Conservation (phyloP, 192 early-diverging fungal species). For the Backusella parvicylindrica region DNA sequence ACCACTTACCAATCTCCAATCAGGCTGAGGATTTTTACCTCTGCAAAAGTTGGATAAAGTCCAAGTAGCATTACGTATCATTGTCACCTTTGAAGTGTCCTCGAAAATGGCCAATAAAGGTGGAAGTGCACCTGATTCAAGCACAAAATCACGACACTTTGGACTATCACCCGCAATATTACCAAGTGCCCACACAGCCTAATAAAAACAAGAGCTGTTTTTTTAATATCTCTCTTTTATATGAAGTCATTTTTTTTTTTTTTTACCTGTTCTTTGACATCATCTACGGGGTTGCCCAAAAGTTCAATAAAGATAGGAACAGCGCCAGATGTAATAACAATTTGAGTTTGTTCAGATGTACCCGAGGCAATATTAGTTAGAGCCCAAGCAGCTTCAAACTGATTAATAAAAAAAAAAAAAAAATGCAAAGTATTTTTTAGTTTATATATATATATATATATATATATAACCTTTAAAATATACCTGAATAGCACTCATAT, state of each 20-base stretch:
- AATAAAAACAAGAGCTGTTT: too few relatives aligned
- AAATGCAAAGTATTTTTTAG: background rate
- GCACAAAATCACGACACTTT: constrained; percentile 37
- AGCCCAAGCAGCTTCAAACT: constrained; percentile 57
- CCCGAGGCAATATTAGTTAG: constrained; percentile 52
- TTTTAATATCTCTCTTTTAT: background rate
- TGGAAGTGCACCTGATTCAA: constrained; percentile 27
- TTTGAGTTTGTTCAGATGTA: constrained; percentile 39
- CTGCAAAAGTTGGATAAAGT: constrained; percentile 77
- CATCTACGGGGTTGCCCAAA: constrained; percentile 27
- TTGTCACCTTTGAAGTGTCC: constrained; percentile 39
- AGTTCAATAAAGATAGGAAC: constrained; percentile 44
- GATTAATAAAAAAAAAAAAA: background rate
- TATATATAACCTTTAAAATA: background rate
- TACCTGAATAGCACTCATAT: constrained; percentile 30
- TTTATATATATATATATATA: background rate
- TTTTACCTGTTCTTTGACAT: constrained; percentile 40
- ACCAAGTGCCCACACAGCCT: constrained; percentile 52
- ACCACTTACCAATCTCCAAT: constrained; percentile 53
- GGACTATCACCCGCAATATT: constrained; percentile 51
- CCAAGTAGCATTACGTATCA: constrained; percentile 79
- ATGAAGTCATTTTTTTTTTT: background rate
- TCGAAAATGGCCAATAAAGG: constrained; percentile 34
- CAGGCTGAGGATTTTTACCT: constrained; percentile 67
- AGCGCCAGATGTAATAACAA: constrained; percentile 42